Evolutionary conservation across 768 basidiomycete genomes (phyloP).

Genomic region (Chlorophyllum brunneum): DNA sequence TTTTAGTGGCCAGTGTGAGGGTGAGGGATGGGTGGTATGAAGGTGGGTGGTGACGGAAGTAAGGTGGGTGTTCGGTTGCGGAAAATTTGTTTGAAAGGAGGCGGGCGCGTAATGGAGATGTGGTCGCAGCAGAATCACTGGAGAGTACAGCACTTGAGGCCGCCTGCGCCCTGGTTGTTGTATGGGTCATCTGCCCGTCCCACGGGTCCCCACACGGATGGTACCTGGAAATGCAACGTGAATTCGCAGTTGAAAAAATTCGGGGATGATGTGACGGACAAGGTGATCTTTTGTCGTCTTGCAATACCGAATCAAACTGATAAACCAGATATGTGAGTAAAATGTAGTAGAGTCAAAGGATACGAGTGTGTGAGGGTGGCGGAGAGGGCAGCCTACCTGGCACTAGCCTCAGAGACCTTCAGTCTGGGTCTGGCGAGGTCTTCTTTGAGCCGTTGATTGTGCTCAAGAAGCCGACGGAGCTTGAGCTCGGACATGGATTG

Average conservation of each 20-base stretch:
- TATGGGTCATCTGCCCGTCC: constrained; percentile 91
- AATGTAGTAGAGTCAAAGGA: too few species aligned
- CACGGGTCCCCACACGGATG: constrained; percentile 97
- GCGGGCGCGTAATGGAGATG: neutral
- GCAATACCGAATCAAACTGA: constrained; percentile 90
- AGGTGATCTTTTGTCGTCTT: constrained; percentile 88
- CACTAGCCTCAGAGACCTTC: constrained; percentile 87
- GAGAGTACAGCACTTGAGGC: constrained; percentile 50
- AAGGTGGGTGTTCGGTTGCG: neutral
- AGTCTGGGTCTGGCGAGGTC: constrained; percentile 87
- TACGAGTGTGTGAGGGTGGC: neutral
- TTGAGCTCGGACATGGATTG: constrained; percentile 99
- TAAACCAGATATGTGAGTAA: constrained; percentile 12
- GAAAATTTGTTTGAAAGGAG: neutral
- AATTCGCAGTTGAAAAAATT: constrained; percentile 3
- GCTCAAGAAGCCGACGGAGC: constrained; percentile 89
- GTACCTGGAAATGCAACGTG: constrained; percentile 54
- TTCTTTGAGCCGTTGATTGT: constrained; percentile 88
- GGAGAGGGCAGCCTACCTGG: constrained; percentile 54
- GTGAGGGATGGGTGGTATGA: neutral
- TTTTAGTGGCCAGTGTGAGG: neutral
- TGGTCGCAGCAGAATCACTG: constrained; percentile 36
- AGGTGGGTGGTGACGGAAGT: neutral
- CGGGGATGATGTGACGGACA: constrained; percentile 19
- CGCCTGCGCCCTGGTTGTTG: constrained; percentile 57